Base-by-base conservation (phyloP, 257 asterid genomes). In the Nicotiana paniculata region DNA sequence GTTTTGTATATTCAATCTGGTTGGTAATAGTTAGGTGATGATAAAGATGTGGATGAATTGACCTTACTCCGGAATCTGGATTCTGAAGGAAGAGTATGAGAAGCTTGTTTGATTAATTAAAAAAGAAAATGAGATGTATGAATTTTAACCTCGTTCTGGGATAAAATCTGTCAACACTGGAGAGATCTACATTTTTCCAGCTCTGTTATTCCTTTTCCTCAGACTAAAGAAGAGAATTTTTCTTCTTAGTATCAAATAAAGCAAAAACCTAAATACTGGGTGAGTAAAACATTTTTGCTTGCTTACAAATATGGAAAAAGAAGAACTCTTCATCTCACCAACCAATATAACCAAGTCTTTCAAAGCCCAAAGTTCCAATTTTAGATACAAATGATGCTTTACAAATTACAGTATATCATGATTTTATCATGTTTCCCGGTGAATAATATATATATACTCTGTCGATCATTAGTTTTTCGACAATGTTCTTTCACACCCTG, bases 381-480 rank as follows among this genome's bases (percentile, higher is more conserved):
- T 74, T 48, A 48, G 62, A 74, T 74, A 74, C 79, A 74, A 80
- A 63, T 63, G 46, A 26, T 80, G 77, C 82, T 79, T 79, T 79
- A 63, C 82, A 79, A 43, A 58, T 58, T 58, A 46, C 69, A 79
- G 37, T 79, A 63, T 58, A 79, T 58, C 67, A 61, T n/a, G 54
- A 62, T 62, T 7, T 79, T 62, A 30, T 26, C 82, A 46, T 16
- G 66, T 0, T 81, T 54, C 6, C 35, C 28, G 16, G 24, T 21
- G 13, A 55, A 72, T 57, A 81, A 81, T 81, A 81, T 81, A 81
- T 81, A 81, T 54, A 68, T 26, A 51, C 77, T 53, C 80, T 68
- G 54, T 55, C 80, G 30, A 81, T 72, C 24, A 81, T 18, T 37
- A 65, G 75, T 65, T 11, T 32, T 65, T 48, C 33, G 74, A 64